Evolutionary conservation across 345 rosid genomes (phyloP).

Genomic region (Camelina neglecta): DNA sequence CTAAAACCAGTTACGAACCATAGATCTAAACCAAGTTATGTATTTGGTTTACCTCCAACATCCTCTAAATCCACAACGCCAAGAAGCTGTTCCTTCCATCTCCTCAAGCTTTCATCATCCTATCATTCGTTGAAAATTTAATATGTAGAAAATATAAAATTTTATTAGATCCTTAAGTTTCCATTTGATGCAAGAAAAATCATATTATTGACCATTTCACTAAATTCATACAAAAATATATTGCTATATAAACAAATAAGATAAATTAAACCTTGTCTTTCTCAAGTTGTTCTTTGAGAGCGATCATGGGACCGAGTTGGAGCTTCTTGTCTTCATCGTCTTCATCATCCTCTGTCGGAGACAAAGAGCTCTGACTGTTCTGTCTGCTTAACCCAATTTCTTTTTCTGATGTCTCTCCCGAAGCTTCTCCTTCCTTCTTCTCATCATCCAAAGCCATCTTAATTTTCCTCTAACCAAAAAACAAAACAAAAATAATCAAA

Average conservation of each 20-base stretch:
- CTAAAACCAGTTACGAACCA: neutral
- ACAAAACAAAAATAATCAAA: conserved; percentile 2
- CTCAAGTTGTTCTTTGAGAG: conserved; percentile 57
- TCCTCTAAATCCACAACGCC: conserved; percentile 70
- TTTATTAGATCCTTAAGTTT: neutral
- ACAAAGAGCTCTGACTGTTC: conserved; percentile 43
- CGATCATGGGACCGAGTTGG: conserved; percentile 52
- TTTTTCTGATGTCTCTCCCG: conserved; percentile 38
- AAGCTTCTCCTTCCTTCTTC: conserved; percentile 31
- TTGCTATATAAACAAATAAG: neutral
- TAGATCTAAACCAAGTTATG: neutral
- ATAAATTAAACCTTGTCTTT: conserved; percentile 46
- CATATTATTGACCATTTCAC: neutral
- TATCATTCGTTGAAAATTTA: conserved; percentile 16
- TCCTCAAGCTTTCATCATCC: conserved; percentile 97
- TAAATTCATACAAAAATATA: neutral
- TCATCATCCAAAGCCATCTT: conserved; percentile 45
- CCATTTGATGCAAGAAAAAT: neutral
- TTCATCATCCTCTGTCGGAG: conserved; percentile 45
- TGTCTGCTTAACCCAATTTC: conserved; percentile 41
- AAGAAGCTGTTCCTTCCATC: conserved; percentile 94
- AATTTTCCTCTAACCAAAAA: conserved; percentile 5
- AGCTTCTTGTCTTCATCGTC: conserved; percentile 46
- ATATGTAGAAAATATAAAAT: neutral
- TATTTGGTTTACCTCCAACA: conserved; percentile 65